Base-by-base conservation (phyloP, 805 yeast genomes). In the Schwanniomyces sp. region DNA sequence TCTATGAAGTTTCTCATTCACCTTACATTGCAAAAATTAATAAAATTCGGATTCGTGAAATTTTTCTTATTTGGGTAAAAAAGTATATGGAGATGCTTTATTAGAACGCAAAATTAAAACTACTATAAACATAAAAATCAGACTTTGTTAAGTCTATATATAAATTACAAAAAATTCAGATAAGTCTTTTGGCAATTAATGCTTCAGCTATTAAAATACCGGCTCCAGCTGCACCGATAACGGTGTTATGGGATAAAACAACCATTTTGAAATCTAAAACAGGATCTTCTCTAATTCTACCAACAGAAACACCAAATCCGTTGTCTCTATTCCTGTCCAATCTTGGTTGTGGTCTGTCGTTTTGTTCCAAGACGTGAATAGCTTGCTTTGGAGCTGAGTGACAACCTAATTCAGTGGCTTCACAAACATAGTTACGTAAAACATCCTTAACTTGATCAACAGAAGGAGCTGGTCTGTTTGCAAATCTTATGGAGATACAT, bases 141-240 rank as follows among this genome's bases (percentile, higher is more conserved):
- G 18, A 32, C 21, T 6, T 14, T 32, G 3, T 5, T 14, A 2
- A 32, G 36, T 32, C 18, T 6, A 14, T 16, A 32, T 14, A 18
- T 27, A 17, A 41, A n/a, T 25, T 38, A 40, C 38, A 48, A 42
- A 28, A 29, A 17, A n/a, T n/a, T 47, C 79, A 91, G 53, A 92
- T 78, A 55, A 89, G 69, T 51, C 81, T 78, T 74, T 86, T 91
- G 50, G 91, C 91, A 50, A 80, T 70, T 59, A 94, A 78, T 46
- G 91, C 77, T 75, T 94, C 99, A 45, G 96, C 99, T 66, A 94
- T 94, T 69, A 94, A 82, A 51, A 94, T 79, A 69, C 99, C 99
- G 7, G 97, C 87, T 66, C 99, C 99, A 24, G 99, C 99, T 62
- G 99, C 99, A 63, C 99, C 99, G 56, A 94, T 89, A 60, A 94